A percentile compares a stretch with the other conserved stretches of the same genome.
phyloP scores from a whole-genome alignment of 306 rosid genomes.

The Sphenostylis stenocarpa region DNA sequence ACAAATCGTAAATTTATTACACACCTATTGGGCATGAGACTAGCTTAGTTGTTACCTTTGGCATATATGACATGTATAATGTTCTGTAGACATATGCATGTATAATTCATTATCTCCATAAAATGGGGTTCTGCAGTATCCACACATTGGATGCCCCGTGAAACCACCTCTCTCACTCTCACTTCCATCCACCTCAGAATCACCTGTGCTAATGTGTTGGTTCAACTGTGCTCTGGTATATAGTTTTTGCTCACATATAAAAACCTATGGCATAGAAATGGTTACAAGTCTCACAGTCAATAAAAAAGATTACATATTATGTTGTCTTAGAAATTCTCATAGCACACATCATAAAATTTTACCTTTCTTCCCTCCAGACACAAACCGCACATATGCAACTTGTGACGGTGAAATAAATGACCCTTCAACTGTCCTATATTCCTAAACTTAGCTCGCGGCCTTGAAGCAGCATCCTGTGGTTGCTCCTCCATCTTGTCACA shows the following conservation, averaged over 20 bases:
- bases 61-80: constrained; percentile 92
- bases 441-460: constrained; percentile 65
- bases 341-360: not conserved
- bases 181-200: constrained; percentile 94
- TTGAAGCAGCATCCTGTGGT: constrained; percentile 53
- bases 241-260: constrained; percentile 94
- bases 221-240: constrained; percentile 80
- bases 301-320: not conserved
- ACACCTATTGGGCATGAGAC: not conserved
- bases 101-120: constrained; percentile 92
- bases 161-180: constrained; percentile 99
- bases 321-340: constrained; percentile 16
- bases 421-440: constrained; percentile 87
- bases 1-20: constrained; percentile 5
- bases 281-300: constrained; percentile 13
- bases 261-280: constrained; percentile 52
- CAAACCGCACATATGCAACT: constrained; percentile 76
- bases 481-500: constrained; percentile 91
- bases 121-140: constrained; percentile 81
- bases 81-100: constrained; percentile 92
- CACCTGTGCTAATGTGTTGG: constrained; percentile 79
- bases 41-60: constrained; percentile 59
- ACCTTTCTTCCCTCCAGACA: constrained; percentile 99
- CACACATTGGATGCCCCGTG: constrained; percentile 95
- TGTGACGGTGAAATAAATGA: constrained; percentile 82